Conservation (phyloP, 1,284 basidiomycete genomes). For the Cerrena zonata region DNA sequence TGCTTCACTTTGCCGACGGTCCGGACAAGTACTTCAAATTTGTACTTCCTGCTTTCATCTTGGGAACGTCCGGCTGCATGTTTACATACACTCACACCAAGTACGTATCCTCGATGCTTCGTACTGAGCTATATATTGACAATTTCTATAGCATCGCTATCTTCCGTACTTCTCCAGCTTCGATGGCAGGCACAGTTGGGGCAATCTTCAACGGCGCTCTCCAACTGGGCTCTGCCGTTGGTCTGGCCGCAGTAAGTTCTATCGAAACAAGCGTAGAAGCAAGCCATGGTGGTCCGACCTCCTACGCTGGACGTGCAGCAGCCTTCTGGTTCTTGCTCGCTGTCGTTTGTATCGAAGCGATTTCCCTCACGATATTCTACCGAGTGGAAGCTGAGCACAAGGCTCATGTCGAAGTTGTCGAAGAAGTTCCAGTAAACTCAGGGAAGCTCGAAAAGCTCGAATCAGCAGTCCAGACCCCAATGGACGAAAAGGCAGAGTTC, state of each 20-base stretch:
- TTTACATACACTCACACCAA: slow-evolving; percentile 30
- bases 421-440: no score
- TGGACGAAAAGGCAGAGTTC: no score
- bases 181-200: slow-evolving; percentile 47
- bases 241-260: slow-evolving; percentile 40
- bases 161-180: slow-evolving; percentile 40
- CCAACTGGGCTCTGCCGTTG: slow-evolving; percentile 47
- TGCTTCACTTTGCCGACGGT: slow-evolving; percentile 38
- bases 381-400: slow-evolving; percentile 18
- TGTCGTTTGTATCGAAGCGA: slow-evolving; percentile 29
- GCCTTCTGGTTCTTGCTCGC: slow-evolving; percentile 48
- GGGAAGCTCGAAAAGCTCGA: no score
- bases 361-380: slow-evolving; percentile 37
- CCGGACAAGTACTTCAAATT: slow-evolving; percentile 41
- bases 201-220: slow-evolving; percentile 52
- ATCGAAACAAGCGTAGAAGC: slow-evolving; percentile 43
- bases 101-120: slow-evolving; percentile 23
- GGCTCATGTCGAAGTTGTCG: no score
- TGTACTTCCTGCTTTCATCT: slow-evolving; percentile 43
- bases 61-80: slow-evolving; percentile 39
- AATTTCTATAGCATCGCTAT: slow-evolving; percentile 41
- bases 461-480: no score
- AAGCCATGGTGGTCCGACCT: slow-evolving; percentile 23
- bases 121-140: background rate
- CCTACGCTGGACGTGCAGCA: slow-evolving; percentile 38